Conservation (phyloP, 2,329 filamentous ascomycete species). For the Fusarium tuaranense region DNA sequence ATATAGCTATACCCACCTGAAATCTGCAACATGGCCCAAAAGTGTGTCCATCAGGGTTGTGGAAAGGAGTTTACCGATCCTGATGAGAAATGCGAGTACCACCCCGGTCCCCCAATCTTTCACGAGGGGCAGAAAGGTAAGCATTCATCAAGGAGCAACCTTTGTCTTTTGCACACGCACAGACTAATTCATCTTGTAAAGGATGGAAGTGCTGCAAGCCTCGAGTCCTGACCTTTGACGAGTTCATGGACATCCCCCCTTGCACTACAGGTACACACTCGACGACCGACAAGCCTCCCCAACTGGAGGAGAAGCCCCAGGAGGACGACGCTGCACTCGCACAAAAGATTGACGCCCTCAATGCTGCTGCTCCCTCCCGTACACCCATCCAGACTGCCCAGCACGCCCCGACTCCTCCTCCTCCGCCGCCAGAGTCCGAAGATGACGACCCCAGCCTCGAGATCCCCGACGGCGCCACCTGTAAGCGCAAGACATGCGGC, state of each 20-base stretch:
- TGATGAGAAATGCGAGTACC: constrained; percentile 88
- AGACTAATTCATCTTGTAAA: constrained; percentile 51
- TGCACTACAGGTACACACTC: constrained; percentile 95
- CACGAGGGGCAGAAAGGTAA: constrained; percentile 98
- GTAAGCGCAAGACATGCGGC: constrained; percentile 82
- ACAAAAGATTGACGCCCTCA: constrained; percentile 66
- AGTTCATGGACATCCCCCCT: constrained; percentile 92
- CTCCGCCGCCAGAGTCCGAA: constrained; percentile 81
- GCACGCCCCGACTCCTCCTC: constrained; percentile 64
- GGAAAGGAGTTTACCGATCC: constrained; percentile 87
- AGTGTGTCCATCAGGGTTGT: constrained; percentile 97
- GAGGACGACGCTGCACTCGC: constrained; percentile 56
- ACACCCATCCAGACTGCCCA: constrained; percentile 57
- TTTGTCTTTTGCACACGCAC: neutral
- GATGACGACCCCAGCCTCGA: constrained; percentile 83
- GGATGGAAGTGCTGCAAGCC: constrained; percentile 99
- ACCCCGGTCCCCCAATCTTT: constrained; percentile 93
- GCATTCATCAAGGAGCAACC: neutral
- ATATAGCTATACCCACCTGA: constrained; percentile 1
- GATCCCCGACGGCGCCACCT: constrained; percentile 80
- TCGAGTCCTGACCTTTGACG: constrained; percentile 95
- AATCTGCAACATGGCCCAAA: constrained; percentile 71
- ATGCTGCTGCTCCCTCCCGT: constrained; percentile 56
- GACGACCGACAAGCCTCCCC: constrained; percentile 78
- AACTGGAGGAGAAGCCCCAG: constrained; percentile 68